These are phyloP conservation scores for Gossypium raimondii DNA, from an alignment of 345 rosid genomes.

Conservation along the genomic window DNA sequence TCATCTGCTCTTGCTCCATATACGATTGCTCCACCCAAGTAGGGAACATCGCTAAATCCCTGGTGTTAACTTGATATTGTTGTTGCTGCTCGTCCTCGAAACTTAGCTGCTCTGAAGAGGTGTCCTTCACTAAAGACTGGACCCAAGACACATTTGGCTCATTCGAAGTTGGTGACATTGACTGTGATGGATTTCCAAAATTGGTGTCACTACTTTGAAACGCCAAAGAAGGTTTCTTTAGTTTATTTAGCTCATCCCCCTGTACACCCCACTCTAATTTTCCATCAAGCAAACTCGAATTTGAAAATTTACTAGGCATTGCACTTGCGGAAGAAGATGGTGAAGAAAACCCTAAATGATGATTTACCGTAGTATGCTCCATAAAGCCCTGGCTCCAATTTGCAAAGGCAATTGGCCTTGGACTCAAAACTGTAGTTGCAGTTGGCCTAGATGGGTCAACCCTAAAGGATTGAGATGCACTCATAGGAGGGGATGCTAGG, in stretches of 20 bases:
- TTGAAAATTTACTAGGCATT: constrained; percentile 33
- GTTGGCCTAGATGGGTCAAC: constrained; percentile 34
- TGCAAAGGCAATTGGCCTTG: constrained; percentile 65
- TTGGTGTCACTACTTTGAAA: constrained; percentile 36
- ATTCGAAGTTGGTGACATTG: constrained; percentile 28
- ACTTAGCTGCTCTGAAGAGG: constrained; percentile 29
- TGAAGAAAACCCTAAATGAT: constrained; percentile 36
- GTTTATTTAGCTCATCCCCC: constrained; percentile 68
- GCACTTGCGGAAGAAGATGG: constrained; percentile 29
- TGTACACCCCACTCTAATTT: constrained; percentile 78
- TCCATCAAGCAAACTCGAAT: constrained; percentile 79
- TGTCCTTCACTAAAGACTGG: constrained; percentile 60
- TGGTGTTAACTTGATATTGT: constrained; percentile 33
- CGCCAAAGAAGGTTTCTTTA: constrained; percentile 65
- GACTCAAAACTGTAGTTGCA: constrained; percentile 43
- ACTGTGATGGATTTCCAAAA: constrained; percentile 13
- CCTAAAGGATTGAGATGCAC: constrained; percentile 38
- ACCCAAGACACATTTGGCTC: constrained; percentile 85
- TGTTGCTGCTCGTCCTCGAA: constrained; percentile 37
- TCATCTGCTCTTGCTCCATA: constrained; percentile 77
- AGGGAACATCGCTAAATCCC: constrained; percentile 38
- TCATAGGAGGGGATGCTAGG: constrained; percentile 47
- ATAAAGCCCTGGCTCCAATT: constrained; percentile 70
- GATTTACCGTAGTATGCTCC: constrained; percentile 45
- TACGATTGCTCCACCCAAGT: constrained; percentile 77